A percentile compares a stretch with the other conserved stretches of the same genome.
Conservation (phyloP, 1,284 basidiomycete species). For the Cryptococcus hybrid region DNA sequence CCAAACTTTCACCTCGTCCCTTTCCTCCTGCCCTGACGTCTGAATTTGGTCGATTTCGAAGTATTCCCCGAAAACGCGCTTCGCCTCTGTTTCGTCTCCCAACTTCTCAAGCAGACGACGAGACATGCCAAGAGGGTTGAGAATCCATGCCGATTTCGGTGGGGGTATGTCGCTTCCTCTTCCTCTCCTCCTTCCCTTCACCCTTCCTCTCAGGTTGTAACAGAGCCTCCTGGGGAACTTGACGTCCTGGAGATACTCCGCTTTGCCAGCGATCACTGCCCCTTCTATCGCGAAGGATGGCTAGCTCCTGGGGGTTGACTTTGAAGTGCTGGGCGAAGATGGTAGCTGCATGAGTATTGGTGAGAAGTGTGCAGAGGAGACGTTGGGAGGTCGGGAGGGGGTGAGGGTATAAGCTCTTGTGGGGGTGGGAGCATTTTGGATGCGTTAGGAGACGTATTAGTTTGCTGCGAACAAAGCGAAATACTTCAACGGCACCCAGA, state of each 20-base stretch:
- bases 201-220: not conserved
- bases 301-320: not conserved
- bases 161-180: not conserved
- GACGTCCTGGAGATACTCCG: not conserved
- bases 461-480: not conserved
- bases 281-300: not conserved
- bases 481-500: not conserved
- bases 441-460: not conserved
- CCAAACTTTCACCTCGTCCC: not conserved
- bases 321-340: not conserved
- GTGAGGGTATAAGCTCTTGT: not conserved
- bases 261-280: not conserved
- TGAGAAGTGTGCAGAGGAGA: not conserved
- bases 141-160: not conserved
- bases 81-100: not conserved
- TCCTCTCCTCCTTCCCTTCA: not conserved
- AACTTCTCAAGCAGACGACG: not conserved
- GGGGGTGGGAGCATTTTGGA: not conserved
- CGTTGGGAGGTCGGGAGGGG: not conserved
- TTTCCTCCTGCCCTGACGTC: not conserved
- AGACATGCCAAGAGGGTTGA: not conserved
- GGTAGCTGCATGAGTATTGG: not conserved
- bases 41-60: not conserved
- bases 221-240: not conserved
- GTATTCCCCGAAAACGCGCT: not conserved